Evolutionary conservation across 306 rosid species (phyloP), one percentile per base, ranked within the genome.

Genomic region (Boehmeria nivea): DNA sequence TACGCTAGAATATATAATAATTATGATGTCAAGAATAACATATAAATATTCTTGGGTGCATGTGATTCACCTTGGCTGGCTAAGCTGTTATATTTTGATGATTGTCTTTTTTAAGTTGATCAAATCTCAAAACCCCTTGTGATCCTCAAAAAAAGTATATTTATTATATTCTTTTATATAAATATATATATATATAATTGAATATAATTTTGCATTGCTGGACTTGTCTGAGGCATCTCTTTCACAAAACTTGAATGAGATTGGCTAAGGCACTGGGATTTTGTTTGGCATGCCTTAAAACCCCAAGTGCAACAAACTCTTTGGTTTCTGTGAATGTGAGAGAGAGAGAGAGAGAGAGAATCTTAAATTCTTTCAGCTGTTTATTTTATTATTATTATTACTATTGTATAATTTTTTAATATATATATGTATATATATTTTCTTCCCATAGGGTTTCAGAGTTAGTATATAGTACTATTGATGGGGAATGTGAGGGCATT

Each of bases 241-340:
- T 85, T 78, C 99, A 87, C 95, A 74, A 84, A 84, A 76, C 93
- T 87, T 71, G 77, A 76, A 78, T 40, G 64, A 60, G 78, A 87
- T 83, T 87, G 99, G 96, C 77, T 73, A 69, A 69, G 74, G 60
- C 86, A 80, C 87, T 88, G 87, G 60, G 91, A 85, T 78, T 42
- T 83, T 88, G 88, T 76, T 84, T 80, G 78, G 96, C 94, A 88
- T 82, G 94, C 90, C 70, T 70, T n/a, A n/a, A 74, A 66, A 61
- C 66, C 75, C 80, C 74, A 67, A 76, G 70, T 64, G 74, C 78
- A 76, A 57, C 65, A 75, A 51, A 33, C 76, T 55, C 84, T 67
- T 86, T 33, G 86, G 76, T 75, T 85, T 76, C 78, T 65, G 95
- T 64, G 81, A 55, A 57, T 24, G 69, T 12, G 40, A n/a, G n/a